These are phyloP conservation scores for Globisporangium orthogonon DNA, from an alignment of 352 stramenopile species.

Conservation along the genomic window DNA sequence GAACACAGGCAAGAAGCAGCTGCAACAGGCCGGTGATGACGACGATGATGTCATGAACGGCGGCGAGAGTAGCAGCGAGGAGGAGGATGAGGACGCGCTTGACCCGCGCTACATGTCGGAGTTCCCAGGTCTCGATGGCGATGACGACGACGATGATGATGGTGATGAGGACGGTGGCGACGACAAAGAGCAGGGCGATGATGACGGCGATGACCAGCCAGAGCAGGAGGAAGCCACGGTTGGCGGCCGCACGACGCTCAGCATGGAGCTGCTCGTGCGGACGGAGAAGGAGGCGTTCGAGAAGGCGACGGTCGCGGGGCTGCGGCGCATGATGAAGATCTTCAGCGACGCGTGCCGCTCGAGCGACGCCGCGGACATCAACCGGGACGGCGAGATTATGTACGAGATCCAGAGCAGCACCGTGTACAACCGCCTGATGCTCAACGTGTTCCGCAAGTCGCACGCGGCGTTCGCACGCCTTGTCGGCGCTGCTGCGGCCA, in stretches of 20 bases:
- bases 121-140: conserved; percentile 21
- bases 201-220: conserved; percentile 3
- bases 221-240: conserved; percentile 16
- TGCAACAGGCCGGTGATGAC: conserved; percentile 23
- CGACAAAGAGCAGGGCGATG: conserved; percentile 14
- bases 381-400: conserved; percentile 65
- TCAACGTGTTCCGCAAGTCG: conserved; percentile 88
- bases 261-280: conserved; percentile 60
- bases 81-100: conserved; percentile 76
- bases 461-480: conserved; percentile 85
- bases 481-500: conserved; percentile 22
- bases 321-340: conserved; percentile 91
- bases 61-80: conserved; percentile 66
- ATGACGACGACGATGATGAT: conserved; percentile 31
- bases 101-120: conserved; percentile 73
- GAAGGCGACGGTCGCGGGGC: conserved; percentile 75
- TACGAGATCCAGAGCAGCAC: conserved; percentile 92
- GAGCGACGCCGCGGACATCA: conserved; percentile 75
- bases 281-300: conserved; percentile 90
- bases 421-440: conserved; percentile 95
- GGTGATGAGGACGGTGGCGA: conserved; percentile 23
- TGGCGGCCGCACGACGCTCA: conserved; percentile 61
- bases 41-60: conserved; percentile 39
- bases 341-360: conserved; percentile 94
- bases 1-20: conserved; percentile 7